Percentiles rank a stretch among this genome's conserved stretches.
Evolutionary conservation across 1,284 basidiomycete species (phyloP).

Genomic region (Microbotryum lychnidis-dioicae): DNA sequence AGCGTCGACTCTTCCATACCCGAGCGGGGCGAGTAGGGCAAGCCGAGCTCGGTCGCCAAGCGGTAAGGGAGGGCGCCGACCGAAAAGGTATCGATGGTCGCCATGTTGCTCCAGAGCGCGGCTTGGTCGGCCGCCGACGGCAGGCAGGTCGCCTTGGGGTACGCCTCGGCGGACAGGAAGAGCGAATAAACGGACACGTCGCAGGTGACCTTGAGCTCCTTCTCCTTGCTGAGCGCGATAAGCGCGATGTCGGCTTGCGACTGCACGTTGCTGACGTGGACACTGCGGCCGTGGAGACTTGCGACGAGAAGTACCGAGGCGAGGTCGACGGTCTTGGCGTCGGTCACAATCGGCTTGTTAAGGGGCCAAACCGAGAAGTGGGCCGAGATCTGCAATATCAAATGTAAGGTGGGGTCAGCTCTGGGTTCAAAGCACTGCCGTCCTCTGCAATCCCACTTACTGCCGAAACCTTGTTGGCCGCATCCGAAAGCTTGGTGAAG

Average conservation of each 20-base stretch:
- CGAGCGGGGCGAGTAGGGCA: constrained; percentile 60
- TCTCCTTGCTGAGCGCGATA: constrained; percentile 90
- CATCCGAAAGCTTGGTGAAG: constrained; percentile 54
- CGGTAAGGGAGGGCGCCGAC: constrained; percentile 76
- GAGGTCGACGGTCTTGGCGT: constrained; percentile 83
- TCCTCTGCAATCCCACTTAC: constrained; percentile 41
- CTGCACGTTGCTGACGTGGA: constrained; percentile 91
- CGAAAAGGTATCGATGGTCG: constrained; percentile 83
- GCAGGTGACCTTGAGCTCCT: constrained; percentile 88
- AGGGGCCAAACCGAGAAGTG: constrained; percentile 65
- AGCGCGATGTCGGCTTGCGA: constrained; percentile 79
- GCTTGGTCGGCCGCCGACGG: constrained; percentile 72
- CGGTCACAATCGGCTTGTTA: constrained; percentile 87
- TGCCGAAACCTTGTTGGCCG: constrained; percentile 47
- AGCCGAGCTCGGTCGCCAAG: constrained; percentile 60
- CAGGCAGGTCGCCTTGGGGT: constrained; percentile 57
- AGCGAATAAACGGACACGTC: constrained; percentile 89
- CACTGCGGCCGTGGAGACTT: constrained; percentile 76
- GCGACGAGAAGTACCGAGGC: constrained; percentile 89
- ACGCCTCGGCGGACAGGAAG: constrained; percentile 77
- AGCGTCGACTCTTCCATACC: constrained; percentile 85
- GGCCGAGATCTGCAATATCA: constrained; percentile 8
- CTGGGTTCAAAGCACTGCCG: background rate
- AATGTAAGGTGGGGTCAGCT: background rate
- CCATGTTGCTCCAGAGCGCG: constrained; percentile 78